Evolutionary conservation across 2,329 filamentous ascomycete species (phyloP).

Genomic region (Sphaerostilbella broomeana): DNA sequence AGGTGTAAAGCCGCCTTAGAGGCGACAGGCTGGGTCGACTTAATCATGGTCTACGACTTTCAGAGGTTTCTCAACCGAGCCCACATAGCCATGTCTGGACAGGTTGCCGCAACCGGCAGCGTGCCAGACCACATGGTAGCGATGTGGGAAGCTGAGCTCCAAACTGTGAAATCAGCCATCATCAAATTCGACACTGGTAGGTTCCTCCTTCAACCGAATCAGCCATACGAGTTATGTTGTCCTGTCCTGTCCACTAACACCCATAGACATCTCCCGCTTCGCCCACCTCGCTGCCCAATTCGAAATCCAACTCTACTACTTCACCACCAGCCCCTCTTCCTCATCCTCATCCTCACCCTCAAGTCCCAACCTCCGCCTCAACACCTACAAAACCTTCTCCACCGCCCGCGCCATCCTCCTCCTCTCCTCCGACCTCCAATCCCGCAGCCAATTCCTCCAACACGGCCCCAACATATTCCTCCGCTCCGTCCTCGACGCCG

Average conservation of each 20-base stretch:
- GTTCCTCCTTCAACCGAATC: conserved; percentile 4
- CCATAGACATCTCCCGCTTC: conserved; percentile 41
- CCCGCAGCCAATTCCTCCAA: conserved; percentile 32
- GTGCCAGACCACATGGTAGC: conserved; percentile 41
- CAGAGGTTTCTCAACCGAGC: conserved; percentile 46
- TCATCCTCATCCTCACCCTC: not conserved
- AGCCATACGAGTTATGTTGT: not conserved
- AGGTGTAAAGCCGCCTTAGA: conserved; percentile 35
- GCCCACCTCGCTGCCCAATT: conserved; percentile 42
- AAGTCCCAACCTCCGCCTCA: conserved; percentile 30
- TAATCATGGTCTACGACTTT: conserved; percentile 39
- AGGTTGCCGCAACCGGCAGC: conserved; percentile 39
- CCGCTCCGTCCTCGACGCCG: conserved; percentile 39
- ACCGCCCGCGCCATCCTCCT: conserved; percentile 42
- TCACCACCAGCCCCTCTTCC: conserved; percentile 21
- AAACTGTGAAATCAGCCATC: conserved; percentile 40
- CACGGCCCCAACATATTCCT: conserved; percentile 46
- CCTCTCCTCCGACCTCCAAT: conserved; percentile 37
- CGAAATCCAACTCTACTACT: conserved; percentile 49
- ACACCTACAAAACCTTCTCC: conserved; percentile 40
- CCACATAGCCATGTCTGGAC: conserved; percentile 40
- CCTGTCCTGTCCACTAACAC: not conserved
- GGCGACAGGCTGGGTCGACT: conserved; percentile 36
- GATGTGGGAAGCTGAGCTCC: conserved; percentile 47
- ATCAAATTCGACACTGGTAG: conserved; percentile 41